Percentiles rank a stretch among this genome's conserved stretches.
phyloP scores from a whole-genome alignment of 1,284 basidiomycete species.

The Coriolopsis trogii region DNA sequence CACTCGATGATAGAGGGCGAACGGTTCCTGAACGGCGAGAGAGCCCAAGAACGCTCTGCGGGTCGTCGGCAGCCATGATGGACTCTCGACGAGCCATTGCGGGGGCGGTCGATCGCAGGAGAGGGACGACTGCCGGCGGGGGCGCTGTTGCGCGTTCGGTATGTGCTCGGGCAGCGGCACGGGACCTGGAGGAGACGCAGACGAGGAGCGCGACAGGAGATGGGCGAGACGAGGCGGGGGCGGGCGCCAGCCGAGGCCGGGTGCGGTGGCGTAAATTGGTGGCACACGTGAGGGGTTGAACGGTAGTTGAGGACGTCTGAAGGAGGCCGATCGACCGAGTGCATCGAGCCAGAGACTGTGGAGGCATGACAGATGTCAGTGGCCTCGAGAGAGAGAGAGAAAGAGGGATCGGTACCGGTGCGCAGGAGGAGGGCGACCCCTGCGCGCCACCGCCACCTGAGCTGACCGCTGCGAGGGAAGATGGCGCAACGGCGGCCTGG shows the following conservation, averaged over 20 bases:
- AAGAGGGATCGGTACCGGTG: too few species aligned
- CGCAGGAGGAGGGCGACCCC: too few species aligned
- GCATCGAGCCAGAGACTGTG: too few species aligned
- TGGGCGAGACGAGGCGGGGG: background rate
- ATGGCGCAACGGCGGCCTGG: background rate
- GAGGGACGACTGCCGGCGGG: too few species aligned
- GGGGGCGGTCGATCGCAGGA: background rate
- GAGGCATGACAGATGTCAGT: too few species aligned
- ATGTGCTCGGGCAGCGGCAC: background rate
- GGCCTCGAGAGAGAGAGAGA: too few species aligned
- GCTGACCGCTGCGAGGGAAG: background rate
- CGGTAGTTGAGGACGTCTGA: too few species aligned
- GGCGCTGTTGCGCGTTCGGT: too few species aligned
- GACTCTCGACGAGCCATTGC: too few species aligned
- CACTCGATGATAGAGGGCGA: background rate
- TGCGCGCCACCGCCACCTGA: background rate
- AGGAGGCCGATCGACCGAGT: too few species aligned
- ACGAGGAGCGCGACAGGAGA: background rate
- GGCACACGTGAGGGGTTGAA: too few species aligned
- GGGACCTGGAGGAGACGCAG: background rate
- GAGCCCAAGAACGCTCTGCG: background rate
- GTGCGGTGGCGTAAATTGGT: conserved; percentile 9
- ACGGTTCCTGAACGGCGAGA: background rate
- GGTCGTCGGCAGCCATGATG: too few species aligned
- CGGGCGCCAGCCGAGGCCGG: background rate